Percentiles rank a stretch among this genome's conserved stretches.
phyloP scores from a whole-genome alignment of 2,329 filamentous ascomycete genomes.

The Kalaharituber pfeilii region DNA sequence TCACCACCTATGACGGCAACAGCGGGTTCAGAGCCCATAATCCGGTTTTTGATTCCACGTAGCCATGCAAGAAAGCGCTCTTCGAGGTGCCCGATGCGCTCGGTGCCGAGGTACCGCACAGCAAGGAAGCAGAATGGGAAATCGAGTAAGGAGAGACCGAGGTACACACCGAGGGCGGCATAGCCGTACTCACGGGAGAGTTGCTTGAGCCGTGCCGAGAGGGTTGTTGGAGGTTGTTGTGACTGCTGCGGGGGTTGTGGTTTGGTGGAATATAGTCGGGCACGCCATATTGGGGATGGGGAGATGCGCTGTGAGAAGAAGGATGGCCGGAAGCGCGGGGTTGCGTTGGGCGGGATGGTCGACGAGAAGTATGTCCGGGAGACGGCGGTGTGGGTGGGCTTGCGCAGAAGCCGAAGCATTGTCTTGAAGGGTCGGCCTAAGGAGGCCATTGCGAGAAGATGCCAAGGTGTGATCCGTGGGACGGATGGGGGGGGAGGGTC shows the following conservation, averaged over 20 bases:
- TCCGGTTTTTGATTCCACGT: neutral
- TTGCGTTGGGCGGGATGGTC: neutral
- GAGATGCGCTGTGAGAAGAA: neutral
- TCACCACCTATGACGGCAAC: slow-evolving; percentile 13
- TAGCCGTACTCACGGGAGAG: slow-evolving; percentile 87
- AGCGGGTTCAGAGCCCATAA: neutral
- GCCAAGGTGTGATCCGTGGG: too few relatives aligned
- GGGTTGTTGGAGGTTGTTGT: slow-evolving; percentile 2
- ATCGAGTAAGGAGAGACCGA: slow-evolving; percentile 65
- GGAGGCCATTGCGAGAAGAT: too few relatives aligned
- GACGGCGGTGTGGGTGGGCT: neutral
- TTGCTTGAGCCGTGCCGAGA: slow-evolving; percentile 60
- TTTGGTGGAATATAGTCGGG: neutral
- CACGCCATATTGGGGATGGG: neutral
- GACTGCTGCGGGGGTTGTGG: neutral
- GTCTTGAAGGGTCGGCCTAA: too few relatives aligned
- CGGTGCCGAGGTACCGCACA: slow-evolving; percentile 65
- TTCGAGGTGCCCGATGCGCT: slow-evolving; percentile 62
- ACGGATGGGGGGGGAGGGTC: too few relatives aligned
- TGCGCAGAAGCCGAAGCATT: too few relatives aligned
- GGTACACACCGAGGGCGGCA: slow-evolving; percentile 81
- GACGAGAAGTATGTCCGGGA: neutral
- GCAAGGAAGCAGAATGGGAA: slow-evolving; percentile 91
- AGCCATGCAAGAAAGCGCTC: slow-evolving; percentile 43
- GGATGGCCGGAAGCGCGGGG: neutral